Base-by-base conservation (phyloP, 192 early-diverging fungal species). In the Gonapodya prolifera region DNA sequence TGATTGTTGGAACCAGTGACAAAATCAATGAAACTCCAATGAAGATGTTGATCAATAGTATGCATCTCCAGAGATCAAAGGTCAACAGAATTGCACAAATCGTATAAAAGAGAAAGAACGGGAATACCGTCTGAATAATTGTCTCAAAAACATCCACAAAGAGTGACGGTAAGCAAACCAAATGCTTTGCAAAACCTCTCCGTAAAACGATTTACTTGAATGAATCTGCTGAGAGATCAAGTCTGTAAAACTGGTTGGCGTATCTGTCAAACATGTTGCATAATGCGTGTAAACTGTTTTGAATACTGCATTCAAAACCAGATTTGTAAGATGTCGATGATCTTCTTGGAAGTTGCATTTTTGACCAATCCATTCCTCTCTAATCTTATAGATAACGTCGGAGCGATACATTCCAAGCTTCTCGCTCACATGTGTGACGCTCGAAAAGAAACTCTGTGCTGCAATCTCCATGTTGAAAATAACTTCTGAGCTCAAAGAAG, bases 401-500 rank as follows among this genome's bases (percentile, higher is more conserved):
- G 85, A 81, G 2, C 85, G 81, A 70, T 90, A 90, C 18, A 90
- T 83, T n/a, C 89, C 89, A 45, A 90, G 81, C 0, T 88, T 88
- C 0, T 89, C 89, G 35, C 86, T 87, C 2, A 90, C 89, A 75
- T 89, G 90, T 2, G 86, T 89, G 70, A 90, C 89, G 33, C 82
- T 82, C 34, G 84, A 81, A 69, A 87, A 82, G 77, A 85, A 89
- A 2, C 85, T 87, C 34, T 90, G 89, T 0, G 87, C 87, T 1
- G 87, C 87, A 69, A 88, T 81, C 76, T 90, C 89, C 30, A 90
- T 85, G 81, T 90, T 90, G 70, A 90, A 90, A 1, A 89, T 89
- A 79, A 90, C 85, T 86, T 86, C 86, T 75, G 89, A 90, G 1
- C 89, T 84, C 23, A 90, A 78, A 8, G 85, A 86, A 0, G 89